A percentile compares a stretch with the other conserved stretches of the same genome.
Conservation (phyloP, 495 filamentous ascomycete species). For the Corynascus novoguineensis region DNA sequence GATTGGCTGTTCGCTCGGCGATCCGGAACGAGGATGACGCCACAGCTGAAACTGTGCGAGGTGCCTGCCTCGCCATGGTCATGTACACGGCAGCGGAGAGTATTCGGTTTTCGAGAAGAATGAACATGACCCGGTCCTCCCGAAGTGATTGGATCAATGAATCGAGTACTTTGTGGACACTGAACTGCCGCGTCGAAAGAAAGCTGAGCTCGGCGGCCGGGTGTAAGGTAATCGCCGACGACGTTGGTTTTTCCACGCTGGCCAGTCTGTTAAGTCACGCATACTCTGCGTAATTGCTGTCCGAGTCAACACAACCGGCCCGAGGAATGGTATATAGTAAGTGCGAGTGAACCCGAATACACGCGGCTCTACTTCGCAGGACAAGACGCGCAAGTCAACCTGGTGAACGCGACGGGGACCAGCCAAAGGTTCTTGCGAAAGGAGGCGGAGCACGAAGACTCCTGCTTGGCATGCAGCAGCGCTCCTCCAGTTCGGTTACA, state of each 20-base stretch:
- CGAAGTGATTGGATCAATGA: not conserved
- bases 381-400: not conserved
- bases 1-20: constrained; percentile 28
- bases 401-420: not conserved
- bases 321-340: too few species aligned
- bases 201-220: too few species aligned
- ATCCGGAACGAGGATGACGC: constrained; percentile 30
- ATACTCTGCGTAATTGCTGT: too few species aligned
- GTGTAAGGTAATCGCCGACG: too few species aligned
- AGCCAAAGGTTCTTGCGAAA: not conserved
- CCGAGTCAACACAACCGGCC: too few species aligned
- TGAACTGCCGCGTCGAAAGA: too few species aligned
- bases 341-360: not conserved
- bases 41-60: constrained; percentile 37
- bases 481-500: not conserved
- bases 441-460: constrained; percentile 6
- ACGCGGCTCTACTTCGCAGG: not conserved
- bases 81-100: too few species aligned
- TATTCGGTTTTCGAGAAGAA: not conserved
- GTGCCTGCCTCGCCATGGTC: too few species aligned
- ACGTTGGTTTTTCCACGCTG: too few species aligned
- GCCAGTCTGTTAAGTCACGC: too few species aligned
- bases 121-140: constrained; percentile 1
- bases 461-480: not conserved
- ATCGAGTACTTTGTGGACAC: too few species aligned